Conservation (phyloP, 768 basidiomycete species). For the Russula virescens region DNA sequence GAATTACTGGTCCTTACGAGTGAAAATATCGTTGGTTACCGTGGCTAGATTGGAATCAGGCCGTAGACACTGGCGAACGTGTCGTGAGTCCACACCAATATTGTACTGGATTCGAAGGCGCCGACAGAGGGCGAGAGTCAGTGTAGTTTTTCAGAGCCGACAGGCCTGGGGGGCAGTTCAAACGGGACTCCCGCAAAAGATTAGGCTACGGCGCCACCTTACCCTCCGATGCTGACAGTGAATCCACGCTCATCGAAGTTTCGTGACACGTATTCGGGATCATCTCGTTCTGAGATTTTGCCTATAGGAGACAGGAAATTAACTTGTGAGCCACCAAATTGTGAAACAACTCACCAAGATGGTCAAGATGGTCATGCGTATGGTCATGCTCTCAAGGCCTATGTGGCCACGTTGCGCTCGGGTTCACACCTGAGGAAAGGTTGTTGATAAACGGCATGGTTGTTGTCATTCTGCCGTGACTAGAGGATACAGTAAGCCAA, state of each 20-base stretch:
- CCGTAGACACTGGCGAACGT: too few relatives aligned
- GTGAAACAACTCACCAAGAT: constrained; percentile 53
- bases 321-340: neutral
- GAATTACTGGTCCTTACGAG: constrained; percentile 96
- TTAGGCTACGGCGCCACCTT: constrained; percentile 27
- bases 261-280: constrained; percentile 78
- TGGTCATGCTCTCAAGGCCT: constrained; percentile 79
- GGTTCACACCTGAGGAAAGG: constrained; percentile 36
- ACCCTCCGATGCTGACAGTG: constrained; percentile 97
- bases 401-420: constrained; percentile 37
- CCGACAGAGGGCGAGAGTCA: constrained; percentile 82
- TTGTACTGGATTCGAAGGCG: constrained; percentile 78
- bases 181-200: neutral
- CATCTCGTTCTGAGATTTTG: constrained; percentile 85
- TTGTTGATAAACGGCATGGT: constrained; percentile 75
- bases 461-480: constrained; percentile 35
- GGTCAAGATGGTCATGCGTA: constrained; percentile 89
- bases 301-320: constrained; percentile 43
- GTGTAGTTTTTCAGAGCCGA: too few relatives aligned
- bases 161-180: too few relatives aligned
- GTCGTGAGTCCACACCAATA: constrained; percentile 55
- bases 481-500: too few relatives aligned
- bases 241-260: constrained; percentile 93
- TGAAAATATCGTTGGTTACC: constrained; percentile 99
- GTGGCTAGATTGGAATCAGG: constrained; percentile 55